Evolutionary conservation across 129 eudicot genomes (phyloP), one percentile per base, ranked within the genome.

Genomic region (Deinandra increscens): DNA sequence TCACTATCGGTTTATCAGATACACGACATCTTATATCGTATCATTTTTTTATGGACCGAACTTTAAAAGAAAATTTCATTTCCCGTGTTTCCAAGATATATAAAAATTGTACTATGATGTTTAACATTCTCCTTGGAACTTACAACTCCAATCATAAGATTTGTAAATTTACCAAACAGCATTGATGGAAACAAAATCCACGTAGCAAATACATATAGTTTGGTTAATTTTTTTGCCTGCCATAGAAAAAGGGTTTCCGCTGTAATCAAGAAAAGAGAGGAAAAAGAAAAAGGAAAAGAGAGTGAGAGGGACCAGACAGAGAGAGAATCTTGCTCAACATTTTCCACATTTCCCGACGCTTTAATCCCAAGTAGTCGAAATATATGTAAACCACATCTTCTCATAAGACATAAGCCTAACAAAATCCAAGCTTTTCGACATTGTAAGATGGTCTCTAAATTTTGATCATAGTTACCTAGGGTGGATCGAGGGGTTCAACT

Each of bases 241-340:
- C 45, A 64, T 62, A 54, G 76, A 66, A 64, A 74, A 73, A 53
- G 72, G 79, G 46, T 74, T 50, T 74, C 65, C 64, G 64, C 41
- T 68, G 74, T 75, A 46, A 58, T 56, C 63, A 68, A 66, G 63
- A 68, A 58, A 56, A 45, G 74, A 67, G 56, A 75, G 33, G 18
- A 58, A 66, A 54, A 66, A 9, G 68, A 36, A 66, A 68, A 75
- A 54, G 38, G 39, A 19, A 33, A 75, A 75, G 49, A n/a, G 69
- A 39, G 75, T 61, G 70, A 76, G 79, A 58, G 79, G 34, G 74
- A 74, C 71, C 18, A 26, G 13, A 17, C 64, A 10, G 18, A 3
- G 63, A 56, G 39, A 70, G 66, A 70, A 70, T 70, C 66, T 53
- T 68, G 31, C 9, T 33, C n/a, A 53, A 68, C 72, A 55, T 41